A percentile compares a stretch with the other conserved stretches of the same genome.
Evolutionary conservation across 495 filamentous ascomycete genomes (phyloP).

Genomic region (Hypomontagnella submonticulosa): DNA sequence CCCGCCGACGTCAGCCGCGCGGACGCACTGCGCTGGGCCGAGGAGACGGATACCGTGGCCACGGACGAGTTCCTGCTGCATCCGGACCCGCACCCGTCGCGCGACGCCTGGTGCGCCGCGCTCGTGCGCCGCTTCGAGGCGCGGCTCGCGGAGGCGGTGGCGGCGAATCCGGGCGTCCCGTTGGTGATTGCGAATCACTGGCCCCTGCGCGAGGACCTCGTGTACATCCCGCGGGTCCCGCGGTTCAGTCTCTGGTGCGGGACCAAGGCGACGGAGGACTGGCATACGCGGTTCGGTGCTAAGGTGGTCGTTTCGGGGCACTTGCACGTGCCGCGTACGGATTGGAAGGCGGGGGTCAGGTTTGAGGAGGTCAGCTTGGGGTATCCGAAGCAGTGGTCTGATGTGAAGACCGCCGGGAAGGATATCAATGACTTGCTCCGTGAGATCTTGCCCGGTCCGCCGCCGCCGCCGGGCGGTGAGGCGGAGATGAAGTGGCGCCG

Average conservation of each 20-base stretch:
- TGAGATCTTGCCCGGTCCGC: conserved; percentile 48
- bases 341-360: conserved; percentile 48
- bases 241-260: conserved; percentile 52
- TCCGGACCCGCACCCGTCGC: conserved; percentile 44
- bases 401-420: conserved; percentile 36
- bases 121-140: conserved; percentile 38
- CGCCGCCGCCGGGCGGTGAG: conserved; percentile 36
- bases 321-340: conserved; percentile 50
- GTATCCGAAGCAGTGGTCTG: conserved; percentile 50
- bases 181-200: conserved; percentile 49
- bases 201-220: conserved; percentile 51
- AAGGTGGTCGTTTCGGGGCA: conserved; percentile 50
- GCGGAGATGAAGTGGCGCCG: conserved; percentile 40
- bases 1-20: conserved; percentile 43
- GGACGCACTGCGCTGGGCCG: conserved; percentile 46
- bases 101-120: conserved; percentile 47
- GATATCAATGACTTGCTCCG: conserved; percentile 47
- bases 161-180: conserved; percentile 19
- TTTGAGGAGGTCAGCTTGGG: conserved; percentile 51
- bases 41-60: conserved; percentile 47
- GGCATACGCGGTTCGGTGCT: conserved; percentile 47
- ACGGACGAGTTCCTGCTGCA: conserved; percentile 52
- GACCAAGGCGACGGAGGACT: conserved; percentile 48
- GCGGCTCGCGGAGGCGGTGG: conserved; percentile 26
- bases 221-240: conserved; percentile 48